phyloP scores from a whole-genome alignment of 805 yeast species.

The Vanderwaltozyma polyspora region DNA sequence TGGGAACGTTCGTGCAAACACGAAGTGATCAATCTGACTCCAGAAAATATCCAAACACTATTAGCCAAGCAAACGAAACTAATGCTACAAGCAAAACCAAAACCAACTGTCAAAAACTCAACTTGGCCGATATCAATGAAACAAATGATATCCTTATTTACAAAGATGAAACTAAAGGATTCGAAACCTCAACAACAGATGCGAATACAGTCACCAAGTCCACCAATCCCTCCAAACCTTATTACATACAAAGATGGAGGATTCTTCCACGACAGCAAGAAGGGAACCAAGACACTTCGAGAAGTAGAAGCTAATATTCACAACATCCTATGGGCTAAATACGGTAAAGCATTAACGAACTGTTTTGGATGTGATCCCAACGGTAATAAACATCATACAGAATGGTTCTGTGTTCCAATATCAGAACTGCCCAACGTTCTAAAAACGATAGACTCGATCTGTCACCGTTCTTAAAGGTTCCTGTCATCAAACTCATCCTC shows the following conservation, averaged over 20 bases:
- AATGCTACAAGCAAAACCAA: background rate
- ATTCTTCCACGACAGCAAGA: constrained; percentile 13
- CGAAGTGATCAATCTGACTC: constrained; percentile 18
- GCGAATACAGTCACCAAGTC: too few relatives aligned
- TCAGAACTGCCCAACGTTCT: constrained; percentile 13
- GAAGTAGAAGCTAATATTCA: constrained; percentile 18
- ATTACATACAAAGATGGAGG: constrained; percentile 17
- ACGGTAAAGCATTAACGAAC: constrained; percentile 20
- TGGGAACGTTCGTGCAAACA: constrained; percentile 23
- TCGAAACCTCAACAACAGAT: too few relatives aligned
- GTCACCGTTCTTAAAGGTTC: constrained; percentile 3
- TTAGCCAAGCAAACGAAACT: background rate
- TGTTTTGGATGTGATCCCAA: constrained; percentile 21
- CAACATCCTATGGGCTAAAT: constrained; percentile 19
- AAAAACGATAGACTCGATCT: constrained; percentile 12
- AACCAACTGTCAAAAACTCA: constrained; percentile 7
- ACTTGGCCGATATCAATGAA: constrained; percentile 1
- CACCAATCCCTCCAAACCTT: too few relatives aligned
- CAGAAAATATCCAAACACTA: constrained; percentile 10
- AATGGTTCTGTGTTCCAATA: constrained; percentile 22
- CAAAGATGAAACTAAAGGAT: too few relatives aligned
- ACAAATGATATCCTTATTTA: too few relatives aligned
- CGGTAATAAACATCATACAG: constrained; percentile 16
- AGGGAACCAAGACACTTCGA: constrained; percentile 8
- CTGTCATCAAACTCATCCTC: too few relatives aligned